Evolutionary conservation across 768 basidiomycete species (phyloP).

Genomic region (Amanita exitialis): DNA sequence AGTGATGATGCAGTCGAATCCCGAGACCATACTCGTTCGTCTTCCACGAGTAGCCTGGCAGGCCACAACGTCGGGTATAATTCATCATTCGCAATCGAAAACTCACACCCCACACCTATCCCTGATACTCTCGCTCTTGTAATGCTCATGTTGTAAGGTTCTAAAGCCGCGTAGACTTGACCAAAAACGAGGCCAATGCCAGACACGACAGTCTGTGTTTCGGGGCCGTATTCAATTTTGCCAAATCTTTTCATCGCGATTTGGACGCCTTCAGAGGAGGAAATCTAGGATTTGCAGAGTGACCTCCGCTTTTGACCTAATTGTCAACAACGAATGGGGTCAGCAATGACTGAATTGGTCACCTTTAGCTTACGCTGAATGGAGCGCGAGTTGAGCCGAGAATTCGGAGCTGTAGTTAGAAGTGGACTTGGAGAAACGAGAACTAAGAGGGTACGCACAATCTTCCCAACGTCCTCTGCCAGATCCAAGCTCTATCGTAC

Average conservation of each 20-base stretch:
- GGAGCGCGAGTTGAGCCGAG: not conserved
- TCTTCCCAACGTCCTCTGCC: not conserved
- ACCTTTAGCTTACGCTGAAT: slow-evolving; percentile 5
- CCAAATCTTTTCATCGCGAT: slow-evolving; percentile 33
- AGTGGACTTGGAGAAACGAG: too few species aligned
- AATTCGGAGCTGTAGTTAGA: not conserved
- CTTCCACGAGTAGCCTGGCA: slow-evolving; percentile 52
- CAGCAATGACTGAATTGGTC: too few species aligned
- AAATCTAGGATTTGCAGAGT: slow-evolving; percentile 32
- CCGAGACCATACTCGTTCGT: slow-evolving; percentile 1
- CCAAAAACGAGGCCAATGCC: slow-evolving; percentile 37
- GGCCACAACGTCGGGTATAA: slow-evolving; percentile 26
- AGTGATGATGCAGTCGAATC: slow-evolving; percentile 40
- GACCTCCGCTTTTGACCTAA: slow-evolving; percentile 43
- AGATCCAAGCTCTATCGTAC: not conserved
- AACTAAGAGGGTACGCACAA: slow-evolving; percentile 9
- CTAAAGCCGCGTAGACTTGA: slow-evolving; percentile 33
- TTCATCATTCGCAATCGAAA: slow-evolving; percentile 12
- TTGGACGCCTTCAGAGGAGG: slow-evolving; percentile 40
- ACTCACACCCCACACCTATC: slow-evolving; percentile 36
- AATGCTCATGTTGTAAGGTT: slow-evolving; percentile 29
- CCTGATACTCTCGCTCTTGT: slow-evolving; percentile 38
- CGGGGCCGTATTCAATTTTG: slow-evolving; percentile 21
- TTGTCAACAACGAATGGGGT: too few species aligned
- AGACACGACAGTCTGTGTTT: slow-evolving; percentile 18